Conservation (phyloP, 257 asterid genomes). For the Coffea canephora region DNA sequence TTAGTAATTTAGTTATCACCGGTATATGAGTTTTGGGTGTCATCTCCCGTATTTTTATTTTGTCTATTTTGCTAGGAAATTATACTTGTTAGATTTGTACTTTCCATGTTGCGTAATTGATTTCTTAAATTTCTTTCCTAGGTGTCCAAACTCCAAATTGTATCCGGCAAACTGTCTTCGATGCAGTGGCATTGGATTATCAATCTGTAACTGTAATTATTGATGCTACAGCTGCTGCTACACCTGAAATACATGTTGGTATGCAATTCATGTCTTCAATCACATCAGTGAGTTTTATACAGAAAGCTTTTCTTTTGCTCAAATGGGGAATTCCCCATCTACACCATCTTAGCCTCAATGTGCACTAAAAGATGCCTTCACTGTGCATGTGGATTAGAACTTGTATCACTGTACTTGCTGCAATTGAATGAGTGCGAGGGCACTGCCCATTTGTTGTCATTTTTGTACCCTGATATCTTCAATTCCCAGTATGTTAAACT, state of each 20-base stretch:
- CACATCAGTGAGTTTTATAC: not conserved
- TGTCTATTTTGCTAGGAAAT: not conserved
- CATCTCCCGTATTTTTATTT: not conserved
- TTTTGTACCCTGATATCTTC: not conserved
- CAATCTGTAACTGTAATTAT: slow-evolving; percentile 53
- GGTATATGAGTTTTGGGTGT: slow-evolving; percentile 38
- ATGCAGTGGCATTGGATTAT: slow-evolving; percentile 80
- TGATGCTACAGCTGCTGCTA: slow-evolving; percentile 93
- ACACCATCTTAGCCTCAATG: no score
- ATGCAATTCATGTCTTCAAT: slow-evolving; percentile 16
- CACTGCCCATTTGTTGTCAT: not conserved
- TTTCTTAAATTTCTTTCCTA: slow-evolving; percentile 20
- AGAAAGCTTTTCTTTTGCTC: not conserved
- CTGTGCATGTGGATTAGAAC: not conserved
- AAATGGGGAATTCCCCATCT: not conserved
- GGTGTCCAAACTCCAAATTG: slow-evolving; percentile 98
- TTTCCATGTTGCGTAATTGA: not conserved
- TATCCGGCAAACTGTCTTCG: slow-evolving; percentile 80
- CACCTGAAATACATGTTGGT: slow-evolving; percentile 75
- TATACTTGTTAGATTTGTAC: not conserved
- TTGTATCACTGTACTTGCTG: not conserved
- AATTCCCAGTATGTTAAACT: not conserved
- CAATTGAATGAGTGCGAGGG: not conserved
- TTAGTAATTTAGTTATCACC: slow-evolving; percentile 47
- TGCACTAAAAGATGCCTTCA: no score